These are phyloP conservation scores for Polyporus tsugae DNA, from an alignment of 1,284 basidiomycete genomes.

Conservation along the genomic window DNA sequence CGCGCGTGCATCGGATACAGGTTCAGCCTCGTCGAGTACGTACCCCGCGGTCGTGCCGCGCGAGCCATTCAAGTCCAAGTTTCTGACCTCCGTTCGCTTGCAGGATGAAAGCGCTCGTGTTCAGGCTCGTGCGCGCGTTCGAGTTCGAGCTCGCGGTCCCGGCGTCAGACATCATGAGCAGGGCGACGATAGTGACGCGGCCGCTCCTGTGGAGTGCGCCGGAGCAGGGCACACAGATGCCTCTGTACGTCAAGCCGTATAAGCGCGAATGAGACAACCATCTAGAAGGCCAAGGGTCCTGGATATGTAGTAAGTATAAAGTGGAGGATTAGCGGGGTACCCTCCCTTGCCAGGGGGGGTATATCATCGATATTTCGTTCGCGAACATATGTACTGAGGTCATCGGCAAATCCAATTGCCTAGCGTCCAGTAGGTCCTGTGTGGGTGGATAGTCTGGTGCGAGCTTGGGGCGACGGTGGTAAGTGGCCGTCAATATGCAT, in stretches of 20 bases:
- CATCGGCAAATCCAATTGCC: no score
- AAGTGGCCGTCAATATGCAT: no score
- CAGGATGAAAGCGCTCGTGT: conserved; percentile 63
- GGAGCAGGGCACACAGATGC: conserved; percentile 31
- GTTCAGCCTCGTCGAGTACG: conserved; percentile 71
- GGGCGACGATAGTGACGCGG: conserved; percentile 28
- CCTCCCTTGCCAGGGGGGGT: neutral
- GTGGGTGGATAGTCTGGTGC: no score
- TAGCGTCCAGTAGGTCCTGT: no score
- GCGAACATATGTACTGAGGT: no score
- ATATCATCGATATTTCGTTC: neutral
- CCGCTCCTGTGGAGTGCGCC: conserved; percentile 28
- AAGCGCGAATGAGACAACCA: conserved; percentile 12
- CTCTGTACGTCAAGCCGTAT: conserved; percentile 29
- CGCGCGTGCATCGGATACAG: conserved; percentile 74
- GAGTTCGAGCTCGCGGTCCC: conserved; percentile 61
- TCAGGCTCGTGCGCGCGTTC: conserved; percentile 63
- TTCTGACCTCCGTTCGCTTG: neutral
- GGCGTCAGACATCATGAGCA: conserved; percentile 30
- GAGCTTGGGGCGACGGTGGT: no score
- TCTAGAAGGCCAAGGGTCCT: neutral
- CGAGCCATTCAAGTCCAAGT: neutral
- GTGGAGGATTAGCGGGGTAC: neutral
- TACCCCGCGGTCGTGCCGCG: conserved; percentile 3
- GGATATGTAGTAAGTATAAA: neutral